phyloP scores from a whole-genome alignment of 176 grass and related monocot species.

The Oryza nivara region DNA sequence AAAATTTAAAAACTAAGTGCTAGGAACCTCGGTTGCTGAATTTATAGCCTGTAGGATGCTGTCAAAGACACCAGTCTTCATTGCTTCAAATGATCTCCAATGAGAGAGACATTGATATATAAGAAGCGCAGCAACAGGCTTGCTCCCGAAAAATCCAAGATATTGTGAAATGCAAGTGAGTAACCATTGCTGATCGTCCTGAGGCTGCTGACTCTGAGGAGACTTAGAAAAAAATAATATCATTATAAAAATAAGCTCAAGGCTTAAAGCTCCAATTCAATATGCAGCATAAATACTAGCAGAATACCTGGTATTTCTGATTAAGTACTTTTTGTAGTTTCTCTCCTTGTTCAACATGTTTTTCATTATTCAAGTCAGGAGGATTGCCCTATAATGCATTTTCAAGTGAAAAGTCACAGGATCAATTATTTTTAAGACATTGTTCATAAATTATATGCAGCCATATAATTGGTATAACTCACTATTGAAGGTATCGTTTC shows the following conservation, averaged over 20 bases:
- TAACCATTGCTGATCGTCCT: constrained; percentile 69
- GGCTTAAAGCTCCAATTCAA: constrained; percentile 20
- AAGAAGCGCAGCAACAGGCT: constrained; percentile 69
- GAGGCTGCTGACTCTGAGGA: constrained; percentile 40
- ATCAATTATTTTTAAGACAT: constrained; percentile 17
- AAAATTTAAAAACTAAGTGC: constrained; percentile 30
- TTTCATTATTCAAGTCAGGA: constrained; percentile 42
- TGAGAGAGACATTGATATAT: constrained; percentile 71
- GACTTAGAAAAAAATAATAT: constrained; percentile 45
- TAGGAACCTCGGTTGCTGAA: constrained; percentile 62
- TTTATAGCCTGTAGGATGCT: constrained; percentile 70
- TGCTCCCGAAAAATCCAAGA: constrained; percentile 71
- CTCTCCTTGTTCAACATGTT: constrained; percentile 71
- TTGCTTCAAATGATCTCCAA: constrained; percentile 89
- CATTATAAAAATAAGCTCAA: constrained; percentile 19
- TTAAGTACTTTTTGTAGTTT: constrained; percentile 69
- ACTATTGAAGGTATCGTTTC: constrained; percentile 50
- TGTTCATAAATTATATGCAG: constrained; percentile 13
- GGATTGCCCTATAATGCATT: constrained; percentile 43
- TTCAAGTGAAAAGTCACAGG: constrained; percentile 23
- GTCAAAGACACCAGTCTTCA: constrained; percentile 67
- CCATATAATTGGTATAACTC: constrained; percentile 39
- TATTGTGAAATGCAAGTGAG: constrained; percentile 60
- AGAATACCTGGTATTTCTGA: constrained; percentile 76
- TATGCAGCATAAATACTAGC: constrained; percentile 25